Base-by-base conservation (phyloP, 139 green algal species). In the Edaphochlamys debaryana region DNA sequence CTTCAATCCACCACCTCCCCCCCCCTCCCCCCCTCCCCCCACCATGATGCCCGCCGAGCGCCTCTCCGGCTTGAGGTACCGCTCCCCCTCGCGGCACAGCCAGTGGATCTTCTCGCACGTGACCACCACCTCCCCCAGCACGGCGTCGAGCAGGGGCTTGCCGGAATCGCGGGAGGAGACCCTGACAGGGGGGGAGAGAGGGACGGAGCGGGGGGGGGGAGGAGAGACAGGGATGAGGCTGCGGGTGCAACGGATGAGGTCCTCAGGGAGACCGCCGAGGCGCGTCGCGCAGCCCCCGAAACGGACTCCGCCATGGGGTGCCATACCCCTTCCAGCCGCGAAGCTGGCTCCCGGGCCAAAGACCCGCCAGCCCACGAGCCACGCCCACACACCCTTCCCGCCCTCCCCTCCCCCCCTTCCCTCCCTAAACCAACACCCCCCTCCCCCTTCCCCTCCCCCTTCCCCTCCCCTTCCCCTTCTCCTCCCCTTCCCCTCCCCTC, bases 71-170 rank as follows among this genome's bases (percentile, higher is more conserved):
- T 81, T 86, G 67, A 99, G 93, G 79, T 88, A 94, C 11, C 70
- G 66, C 88, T 98, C 94, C 0, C 95, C 97, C 68, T 99, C 92
- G 6, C 85, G 85, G n/a, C 94, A 79, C 66, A 99, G 89, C 97
- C 97, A 99, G 37, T 89, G 86, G 37, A 99, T 96, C 90, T 99
- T 99, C 90, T 99, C 97, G 73, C 96, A 98, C 22, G 97, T 99
- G 27, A 96, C 94, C 41, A 99, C 90, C 38, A 99, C 75, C 90
- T 99, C 97, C 0, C 96, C 97, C 87, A 99, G 96, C 15, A 95
- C 94, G 38, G 95, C 97, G 79, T 99, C 97, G 25, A 99, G 93
- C 88, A 97, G 89, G 3, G 94, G 90, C 89, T 99, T 99, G 79
- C 97, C 97, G 20, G 91, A 96, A 86, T 99, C 97, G 25, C 93